Evolutionary conservation across 2,329 filamentous ascomycete species (phyloP), one percentile per base, ranked within the genome.

Genomic region (Monosporascus sp.): DNA sequence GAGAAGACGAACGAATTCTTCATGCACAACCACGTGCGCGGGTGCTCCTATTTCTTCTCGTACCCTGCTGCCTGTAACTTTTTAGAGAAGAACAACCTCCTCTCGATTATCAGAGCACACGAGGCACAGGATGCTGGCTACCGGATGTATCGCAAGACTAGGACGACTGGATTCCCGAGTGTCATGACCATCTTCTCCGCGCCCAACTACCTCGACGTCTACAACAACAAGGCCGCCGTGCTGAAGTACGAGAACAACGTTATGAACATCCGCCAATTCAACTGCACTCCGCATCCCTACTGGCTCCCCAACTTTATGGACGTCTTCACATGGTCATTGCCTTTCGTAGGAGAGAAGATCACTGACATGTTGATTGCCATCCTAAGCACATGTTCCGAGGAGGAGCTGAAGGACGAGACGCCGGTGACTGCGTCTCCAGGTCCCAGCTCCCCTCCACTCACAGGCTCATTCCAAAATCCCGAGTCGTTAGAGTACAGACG

Each of bases 271-370:
- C 85, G 94, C 55, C 94, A 99, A 73, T 99, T 99, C 79, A 99
- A 99, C 80, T 99, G 93, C 82, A 97, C 94, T 22, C 94, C 94
- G 36, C 94, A 99, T 72, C 94, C 94, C 7, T 99, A 99, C 79
- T 99, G 94, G 94, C 83, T 99, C 48, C 94, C 94, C 52, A 99
- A 99, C 78, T 99, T 99, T 70, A 99, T 99, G 94, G 94, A 99
- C 68, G 94, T 99, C 59, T 99, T 99, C 70, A 99, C 94, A n/a
- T 99, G 94, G 94, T 99, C 94, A 36, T 80, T 99, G 56, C 94
- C 94, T 0, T 99, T 99, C 73, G 94, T 99, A 24, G 93, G 94
- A 58, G 94, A 99, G 74, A 99, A 99, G 82, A 92, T 99, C 67
- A 97, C 94, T 19, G 94, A 99, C 68, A 99, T 99, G 94, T 85